Base-by-base conservation (phyloP, 495 filamentous ascomycete species). In the Hypoxylon fragiforme region DNA sequence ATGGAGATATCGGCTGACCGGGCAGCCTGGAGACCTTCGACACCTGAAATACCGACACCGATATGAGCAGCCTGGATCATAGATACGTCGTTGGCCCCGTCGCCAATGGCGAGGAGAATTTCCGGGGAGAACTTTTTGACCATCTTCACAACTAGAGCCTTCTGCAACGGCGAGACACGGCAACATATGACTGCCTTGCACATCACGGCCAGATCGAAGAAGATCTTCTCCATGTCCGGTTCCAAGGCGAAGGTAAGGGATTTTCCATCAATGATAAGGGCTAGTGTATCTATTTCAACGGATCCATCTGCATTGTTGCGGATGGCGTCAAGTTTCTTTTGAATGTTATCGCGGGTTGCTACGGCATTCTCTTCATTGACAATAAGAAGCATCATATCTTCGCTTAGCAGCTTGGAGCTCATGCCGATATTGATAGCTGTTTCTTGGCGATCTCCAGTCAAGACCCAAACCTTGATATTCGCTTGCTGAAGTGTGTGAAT, bases 51-150 rank as follows among this genome's bases (percentile, higher is more conserved):
- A 69, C 95, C 95, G 42, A 99, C 91, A 52, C 95, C 95, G 57
- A 99, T 95, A 70, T 99, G 95, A 7, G 95, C 95, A 13, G 95
- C 95, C 75, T 99, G 95, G 57, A 97, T 99, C 95, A 97, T 99
- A 20, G 91, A 96, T 13, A 97, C 95, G 63, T 97, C 95, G 73
- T 99, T 99, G 31, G 95, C 95, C 53, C 95, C 95, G 63, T 99
- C 95, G 54, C 95, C 95, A 70, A 99, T 94, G 21, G 95, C 95
- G 35, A 99, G 80, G 44, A 96, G 83, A 57, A 98, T 88, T 40
- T 79, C 66, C 69, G 95, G 92, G 54, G 91, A 80, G 66, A 97
- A 91, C 48, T 92, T 88, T 73, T 97, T 99, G 64, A 99, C 95
- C 53, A 99, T 85, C 76, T 99, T 99, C 58, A 99, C 95, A 22